phyloP scores from a whole-genome alignment of 1,284 basidiomycete genomes.

The Heliocybe sulcata region DNA sequence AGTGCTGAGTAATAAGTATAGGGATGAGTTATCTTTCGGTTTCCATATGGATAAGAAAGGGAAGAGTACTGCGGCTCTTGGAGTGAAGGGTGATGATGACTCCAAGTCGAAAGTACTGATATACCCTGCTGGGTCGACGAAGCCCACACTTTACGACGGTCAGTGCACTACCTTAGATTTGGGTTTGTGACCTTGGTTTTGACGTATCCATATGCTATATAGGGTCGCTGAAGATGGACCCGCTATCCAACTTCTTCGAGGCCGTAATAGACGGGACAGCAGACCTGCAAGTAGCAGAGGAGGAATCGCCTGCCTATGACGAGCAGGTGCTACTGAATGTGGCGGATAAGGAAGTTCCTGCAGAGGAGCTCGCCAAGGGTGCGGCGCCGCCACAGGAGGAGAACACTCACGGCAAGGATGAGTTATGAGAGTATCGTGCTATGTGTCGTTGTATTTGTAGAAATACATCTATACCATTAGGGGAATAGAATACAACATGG shows the following conservation, averaged over 20 bases:
- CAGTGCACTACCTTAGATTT: slow-evolving; percentile 7
- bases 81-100: slow-evolving; percentile 45
- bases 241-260: slow-evolving; percentile 61
- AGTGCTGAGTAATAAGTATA: slow-evolving; percentile 72
- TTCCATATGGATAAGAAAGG: slow-evolving; percentile 65
- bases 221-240: slow-evolving; percentile 61
- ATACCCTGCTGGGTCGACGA: slow-evolving; percentile 50
- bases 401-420: not conserved
- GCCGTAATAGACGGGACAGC: slow-evolving; percentile 59
- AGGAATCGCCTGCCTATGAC: slow-evolving; percentile 8
- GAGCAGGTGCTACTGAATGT: not conserved
- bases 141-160: slow-evolving; percentile 57
- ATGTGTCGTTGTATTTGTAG: not conserved
- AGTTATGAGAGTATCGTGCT: not conserved
- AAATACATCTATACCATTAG: not conserved
- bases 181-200: not conserved
- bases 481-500: not conserved
- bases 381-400: not conserved
- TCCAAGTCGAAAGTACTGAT: slow-evolving; percentile 53
- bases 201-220: not conserved
- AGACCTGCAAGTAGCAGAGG: slow-evolving; percentile 37
- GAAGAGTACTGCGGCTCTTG: slow-evolving; percentile 46
- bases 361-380: not conserved
- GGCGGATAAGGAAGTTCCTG: not conserved
- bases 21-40: slow-evolving; percentile 59